Base-by-base conservation (phyloP, 306 rosid species). In the Rosa rugosa region DNA sequence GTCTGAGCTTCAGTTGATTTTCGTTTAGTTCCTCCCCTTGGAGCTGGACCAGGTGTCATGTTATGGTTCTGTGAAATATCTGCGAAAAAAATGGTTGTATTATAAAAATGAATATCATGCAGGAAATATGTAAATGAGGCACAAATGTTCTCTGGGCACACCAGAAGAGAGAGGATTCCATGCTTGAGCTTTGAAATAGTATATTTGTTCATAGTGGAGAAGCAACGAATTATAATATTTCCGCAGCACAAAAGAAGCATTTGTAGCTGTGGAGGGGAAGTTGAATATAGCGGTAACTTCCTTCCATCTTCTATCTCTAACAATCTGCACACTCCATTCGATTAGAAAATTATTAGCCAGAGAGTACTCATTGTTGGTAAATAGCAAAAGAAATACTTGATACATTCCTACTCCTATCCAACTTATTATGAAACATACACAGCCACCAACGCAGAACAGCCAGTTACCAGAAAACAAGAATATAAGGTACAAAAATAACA, bases 231-330 rank as follows among this genome's bases (percentile, higher is more conserved):
- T 9, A 85, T 92, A 95, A 85, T 95, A 91, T 87, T 92, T 95
- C 77, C 99, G 82, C 83, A 95, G 75, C 80, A 95, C 96, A 82
- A 89, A 95, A 62, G 99, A 91, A 42, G 99, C 98, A 82, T 95
- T 92, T 22, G 99, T 92, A 41, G 99, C 98, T 3, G 99, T 95
- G 13, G 98, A 91, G 31, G 99, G 99, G 77, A 95, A 95, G 83
- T 92, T 91, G 85, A 95, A 95, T 67, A 83, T 89, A 25, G 90
- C 80, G 2, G 99, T 91, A 66, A 95, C 89, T n/a, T 92, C 96
- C 87, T 95, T 95, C 99, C 99, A 95, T 84, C 81, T 87, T 80
- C 89, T 88, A 46, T 95, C 99, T 69, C 78, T 83, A 60, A 90
- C 80, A 75, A 95, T 85, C 99, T 95, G 92, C 76, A 69, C 81